phyloP scores from a whole-genome alignment of 139 green algal genomes.

The Prasinococcaceae sp. region DNA sequence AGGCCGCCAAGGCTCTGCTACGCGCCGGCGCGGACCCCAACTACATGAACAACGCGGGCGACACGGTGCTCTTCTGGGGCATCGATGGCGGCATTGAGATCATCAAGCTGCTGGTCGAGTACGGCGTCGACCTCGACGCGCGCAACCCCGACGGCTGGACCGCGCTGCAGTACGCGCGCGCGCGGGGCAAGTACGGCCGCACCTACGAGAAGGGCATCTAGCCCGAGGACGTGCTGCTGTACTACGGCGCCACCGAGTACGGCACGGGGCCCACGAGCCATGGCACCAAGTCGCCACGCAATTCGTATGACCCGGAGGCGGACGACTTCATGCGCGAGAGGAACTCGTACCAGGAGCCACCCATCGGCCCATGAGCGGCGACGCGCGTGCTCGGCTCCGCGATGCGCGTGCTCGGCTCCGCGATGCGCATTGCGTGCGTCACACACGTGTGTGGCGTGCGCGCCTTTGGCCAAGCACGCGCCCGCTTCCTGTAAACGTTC shows the following conservation, averaged over 20 bases:
- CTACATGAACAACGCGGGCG: slow-evolving; percentile 45
- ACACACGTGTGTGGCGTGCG: too few species aligned
- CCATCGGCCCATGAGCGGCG: slow-evolving; percentile 23
- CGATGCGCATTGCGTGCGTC: too few species aligned
- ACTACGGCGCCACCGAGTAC: slow-evolving; percentile 75
- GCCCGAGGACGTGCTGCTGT: slow-evolving; percentile 58
- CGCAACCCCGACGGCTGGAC: slow-evolving; percentile 62
- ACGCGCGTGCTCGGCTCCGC: too few species aligned
- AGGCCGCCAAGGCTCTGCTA: slow-evolving; percentile 70
- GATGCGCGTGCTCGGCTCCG: too few species aligned
- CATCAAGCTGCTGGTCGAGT: slow-evolving; percentile 40
- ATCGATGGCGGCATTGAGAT: slow-evolving; percentile 80
- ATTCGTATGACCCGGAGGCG: slow-evolving; percentile 62
- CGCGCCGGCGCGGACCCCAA: slow-evolving; percentile 69
- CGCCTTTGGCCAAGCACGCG: too few species aligned
- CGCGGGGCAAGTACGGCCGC: slow-evolving; percentile 87
- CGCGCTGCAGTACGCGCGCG: slow-evolving; percentile 66
- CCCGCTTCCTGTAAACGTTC: too few species aligned
- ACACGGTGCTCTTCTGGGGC: slow-evolving; percentile 81
- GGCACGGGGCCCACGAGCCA: slow-evolving; percentile 42
- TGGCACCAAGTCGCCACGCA: slow-evolving; percentile 51
- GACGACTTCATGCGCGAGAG: slow-evolving; percentile 55
- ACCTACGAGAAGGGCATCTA: slow-evolving; percentile 90
- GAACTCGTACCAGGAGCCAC: slow-evolving; percentile 54
- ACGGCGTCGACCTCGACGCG: slow-evolving; percentile 57